Evolutionary conservation across 2,329 filamentous ascomycete species (phyloP).

Genomic region (Exophiala sp.): DNA sequence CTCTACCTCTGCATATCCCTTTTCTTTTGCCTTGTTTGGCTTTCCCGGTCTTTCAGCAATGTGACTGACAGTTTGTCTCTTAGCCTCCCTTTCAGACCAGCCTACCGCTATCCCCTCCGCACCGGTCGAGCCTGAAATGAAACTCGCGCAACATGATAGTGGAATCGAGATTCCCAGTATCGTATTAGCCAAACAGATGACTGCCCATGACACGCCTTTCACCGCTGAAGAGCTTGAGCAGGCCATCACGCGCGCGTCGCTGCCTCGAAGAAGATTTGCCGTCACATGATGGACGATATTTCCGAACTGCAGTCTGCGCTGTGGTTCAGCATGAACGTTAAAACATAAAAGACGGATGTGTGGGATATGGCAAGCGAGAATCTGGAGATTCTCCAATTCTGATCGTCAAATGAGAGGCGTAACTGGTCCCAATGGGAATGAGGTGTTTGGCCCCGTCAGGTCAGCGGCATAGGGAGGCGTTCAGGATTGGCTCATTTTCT

Average conservation of each 20-base stretch:
- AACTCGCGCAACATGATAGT: conserved; percentile 19
- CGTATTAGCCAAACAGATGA: conserved; percentile 17
- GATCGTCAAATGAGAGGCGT: no score
- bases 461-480: background rate
- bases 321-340: background rate
- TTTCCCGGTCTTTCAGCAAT: no score
- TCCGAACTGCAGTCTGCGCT: no score
- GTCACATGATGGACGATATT: no score
- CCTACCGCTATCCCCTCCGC: conserved; percentile 15
- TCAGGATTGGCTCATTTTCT: no score
- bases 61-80: background rate
- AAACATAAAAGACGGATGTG: background rate
- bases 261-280: conserved; percentile 14
- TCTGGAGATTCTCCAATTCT: background rate
- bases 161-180: conserved; percentile 7
- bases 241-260: conserved; percentile 26
- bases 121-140: conserved; percentile 14
- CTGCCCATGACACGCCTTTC: conserved; percentile 24
- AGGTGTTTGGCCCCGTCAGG: no score
- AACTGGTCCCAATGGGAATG: no score
- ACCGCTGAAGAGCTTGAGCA: conserved; percentile 27
- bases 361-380: background rate
- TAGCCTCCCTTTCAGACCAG: conserved; percentile 20
- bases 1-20: no score
- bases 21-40: no score